Evolutionary conservation across 208 protist species (phyloP).

Genomic region (Acanthamoeba triangularis): DNA sequence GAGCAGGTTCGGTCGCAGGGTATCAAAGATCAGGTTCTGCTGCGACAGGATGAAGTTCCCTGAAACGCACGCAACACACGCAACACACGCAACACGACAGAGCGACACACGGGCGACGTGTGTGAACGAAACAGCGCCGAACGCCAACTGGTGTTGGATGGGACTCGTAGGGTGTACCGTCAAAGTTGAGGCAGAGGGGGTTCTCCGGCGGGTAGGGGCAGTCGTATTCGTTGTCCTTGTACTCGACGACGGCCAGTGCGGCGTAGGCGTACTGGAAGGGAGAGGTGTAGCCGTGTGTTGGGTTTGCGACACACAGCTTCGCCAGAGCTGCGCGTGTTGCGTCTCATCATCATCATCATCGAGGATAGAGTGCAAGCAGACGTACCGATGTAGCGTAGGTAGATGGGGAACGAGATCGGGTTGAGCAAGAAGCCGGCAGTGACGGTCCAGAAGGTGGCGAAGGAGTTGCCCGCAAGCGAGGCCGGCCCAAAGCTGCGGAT

Average conservation of each 20-base stretch:
- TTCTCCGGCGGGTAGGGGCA: background rate
- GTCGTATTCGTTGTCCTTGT: constrained; percentile 36
- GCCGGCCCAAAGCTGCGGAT: background rate
- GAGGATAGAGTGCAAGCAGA: background rate
- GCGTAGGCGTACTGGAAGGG: constrained; percentile 41
- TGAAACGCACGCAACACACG: background rate
- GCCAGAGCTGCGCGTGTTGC: background rate
- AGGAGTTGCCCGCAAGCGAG: background rate
- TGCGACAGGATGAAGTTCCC: constrained; percentile 5
- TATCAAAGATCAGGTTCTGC: constrained; percentile 7
- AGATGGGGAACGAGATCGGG: background rate
- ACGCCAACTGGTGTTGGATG: no score
- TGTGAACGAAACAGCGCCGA: background rate
- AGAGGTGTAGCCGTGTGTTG: background rate
- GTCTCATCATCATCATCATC: no score
- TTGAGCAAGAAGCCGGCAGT: background rate
- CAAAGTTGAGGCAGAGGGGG: background rate
- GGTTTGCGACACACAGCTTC: background rate
- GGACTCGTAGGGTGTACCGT: no score
- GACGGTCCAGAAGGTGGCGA: background rate
- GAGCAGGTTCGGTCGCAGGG: constrained; percentile 14
- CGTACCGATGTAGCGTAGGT: background rate
- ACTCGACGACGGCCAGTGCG: background rate
- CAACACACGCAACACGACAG: background rate
- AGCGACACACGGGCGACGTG: background rate